Evolutionary conservation across 1,139 yeast genomes (phyloP).

Genomic region (Scheffersomyces lignicola): DNA sequence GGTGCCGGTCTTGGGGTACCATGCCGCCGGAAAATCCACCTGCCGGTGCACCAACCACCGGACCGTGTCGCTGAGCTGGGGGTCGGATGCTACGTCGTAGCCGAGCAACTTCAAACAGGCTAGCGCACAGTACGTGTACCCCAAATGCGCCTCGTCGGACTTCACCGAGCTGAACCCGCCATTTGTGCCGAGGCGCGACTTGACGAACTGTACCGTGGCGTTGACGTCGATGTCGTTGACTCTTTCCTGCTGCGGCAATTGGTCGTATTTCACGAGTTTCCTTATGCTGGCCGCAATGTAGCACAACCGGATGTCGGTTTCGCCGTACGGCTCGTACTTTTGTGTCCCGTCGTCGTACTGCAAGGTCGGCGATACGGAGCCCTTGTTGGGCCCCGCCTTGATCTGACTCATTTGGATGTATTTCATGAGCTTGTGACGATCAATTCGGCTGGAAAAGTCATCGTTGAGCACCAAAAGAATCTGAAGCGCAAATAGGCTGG

Average conservation of each 20-base stretch:
- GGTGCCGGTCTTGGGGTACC: constrained; percentile 14
- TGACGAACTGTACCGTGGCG: constrained; percentile 40
- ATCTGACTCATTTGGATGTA: constrained; percentile 59
- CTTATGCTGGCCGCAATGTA: constrained; percentile 73
- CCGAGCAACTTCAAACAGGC: constrained; percentile 57
- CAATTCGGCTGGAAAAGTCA: constrained; percentile 28
- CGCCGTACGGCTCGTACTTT: constrained; percentile 44
- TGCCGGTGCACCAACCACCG: constrained; percentile 68
- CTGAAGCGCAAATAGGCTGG: constrained; percentile 67
- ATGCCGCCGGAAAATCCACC: constrained; percentile 33
- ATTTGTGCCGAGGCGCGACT: constrained; percentile 45
- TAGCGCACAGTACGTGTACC: constrained; percentile 83
- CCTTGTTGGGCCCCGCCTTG: constrained; percentile 55
- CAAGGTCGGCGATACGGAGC: constrained; percentile 45
- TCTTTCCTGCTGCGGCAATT: constrained; percentile 19
- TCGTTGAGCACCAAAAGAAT: constrained; percentile 49
- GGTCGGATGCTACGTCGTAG: constrained; percentile 20
- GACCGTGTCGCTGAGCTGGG: neutral
- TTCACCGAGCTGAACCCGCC: constrained; percentile 61
- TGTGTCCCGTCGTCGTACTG: neutral
- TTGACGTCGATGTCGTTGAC: constrained; percentile 44
- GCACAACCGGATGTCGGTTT: constrained; percentile 69
- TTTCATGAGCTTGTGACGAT: constrained; percentile 46
- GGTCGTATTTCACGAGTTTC: constrained; percentile 48
- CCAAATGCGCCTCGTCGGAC: constrained; percentile 76